Evolutionary conservation across 1,284 basidiomycete genomes (phyloP), one percentile per base, ranked within the genome.

Genomic region (Hypsizygus ulmarius): DNA sequence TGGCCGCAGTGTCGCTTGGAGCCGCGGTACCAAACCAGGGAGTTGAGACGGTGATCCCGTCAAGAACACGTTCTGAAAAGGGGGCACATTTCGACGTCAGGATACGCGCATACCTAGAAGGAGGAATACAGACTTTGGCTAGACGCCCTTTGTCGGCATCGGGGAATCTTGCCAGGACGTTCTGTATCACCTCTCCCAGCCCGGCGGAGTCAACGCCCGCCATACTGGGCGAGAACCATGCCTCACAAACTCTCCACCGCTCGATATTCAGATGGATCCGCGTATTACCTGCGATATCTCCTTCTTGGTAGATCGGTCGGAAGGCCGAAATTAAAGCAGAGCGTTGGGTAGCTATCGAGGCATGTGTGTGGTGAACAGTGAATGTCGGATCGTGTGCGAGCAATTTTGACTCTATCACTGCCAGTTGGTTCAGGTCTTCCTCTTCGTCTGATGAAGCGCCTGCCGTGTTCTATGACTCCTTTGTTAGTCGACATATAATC

Each of bases 201-300:
- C 97, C 97, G 0, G 97, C 96, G 15, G 89, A 92, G 66, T 99
- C 97, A 16, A 97, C 78, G 0, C 97, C 97, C 2, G 94, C 95
- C 79, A 97, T 94, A 10, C 76, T 75, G 0, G 97, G 96, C 46
- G 93, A 87, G 73, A 96, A 98, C 75, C 90, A 93, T 0, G 93
- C 83, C 67, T 99, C 97, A 50, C 92, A 93, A 2, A 92, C 93
- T 14, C 96, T 78, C 74, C 93, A 93, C 30, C 94, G 75, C 70
- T 99, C 97, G n/a, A 93, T 83, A 61, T 90, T 97, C 39, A 99
- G 72, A 59, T 98, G 95, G 39, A 98, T 81, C 51, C 93, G 85
- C 45, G 89, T 71, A 52, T 75, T 68, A 86, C 87, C 75, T 66
- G 84, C 82, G 1, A 83, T 71, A 54, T 95, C 84, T 29, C 79